Base-by-base conservation (phyloP, 2,329 filamentous ascomycete genomes). In the Mariannaea elegans region DNA sequence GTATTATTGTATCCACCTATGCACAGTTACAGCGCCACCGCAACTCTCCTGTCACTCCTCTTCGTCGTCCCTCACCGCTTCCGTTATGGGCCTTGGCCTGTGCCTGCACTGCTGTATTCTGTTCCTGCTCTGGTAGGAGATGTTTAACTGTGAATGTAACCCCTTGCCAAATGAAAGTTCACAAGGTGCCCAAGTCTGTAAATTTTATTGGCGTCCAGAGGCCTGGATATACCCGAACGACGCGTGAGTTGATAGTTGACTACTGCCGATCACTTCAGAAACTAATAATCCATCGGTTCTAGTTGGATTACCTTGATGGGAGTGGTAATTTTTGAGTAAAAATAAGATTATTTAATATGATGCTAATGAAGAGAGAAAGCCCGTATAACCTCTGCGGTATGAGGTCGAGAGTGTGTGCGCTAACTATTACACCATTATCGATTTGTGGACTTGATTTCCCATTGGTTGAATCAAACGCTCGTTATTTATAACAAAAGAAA, bases 301-400 rank as follows among this genome's bases (percentile, higher is more conserved):
- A n/a, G n/a, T n/a, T n/a, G n/a, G n/a, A n/a, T n/a, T n/a, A n/a
- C n/a, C n/a, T n/a, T n/a, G n/a, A n/a, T n/a, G n/a, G n/a, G n/a
- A n/a, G n/a, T n/a, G n/a, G n/a, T n/a, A n/a, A n/a, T 56, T 23
- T 59, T 63, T 9, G n/a, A 66, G 59, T 48, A 63, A 57, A 44
- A 32, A 55, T 12, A 58, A n/a, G n/a, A n/a, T n/a, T n/a, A n/a
- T n/a, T n/a, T n/a, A n/a, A n/a, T n/a, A n/a, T n/a, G n/a, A n/a
- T n/a, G n/a, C n/a, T n/a, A n/a, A n/a, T n/a, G n/a, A n/a, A n/a
- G n/a, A n/a, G n/a, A n/a, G n/a, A n/a, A n/a, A n/a, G n/a, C n/a
- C n/a, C n/a, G n/a, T 19, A 42, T 42, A 10, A 23, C 10, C 18
- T 41, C 19, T 36, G n/a, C n/a, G n/a, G n/a, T 21, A 19, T 12